These are phyloP conservation scores for Talaromyces sp. DNA, from an alignment of 2,329 filamentous ascomycete species.

Conservation along the genomic window DNA sequence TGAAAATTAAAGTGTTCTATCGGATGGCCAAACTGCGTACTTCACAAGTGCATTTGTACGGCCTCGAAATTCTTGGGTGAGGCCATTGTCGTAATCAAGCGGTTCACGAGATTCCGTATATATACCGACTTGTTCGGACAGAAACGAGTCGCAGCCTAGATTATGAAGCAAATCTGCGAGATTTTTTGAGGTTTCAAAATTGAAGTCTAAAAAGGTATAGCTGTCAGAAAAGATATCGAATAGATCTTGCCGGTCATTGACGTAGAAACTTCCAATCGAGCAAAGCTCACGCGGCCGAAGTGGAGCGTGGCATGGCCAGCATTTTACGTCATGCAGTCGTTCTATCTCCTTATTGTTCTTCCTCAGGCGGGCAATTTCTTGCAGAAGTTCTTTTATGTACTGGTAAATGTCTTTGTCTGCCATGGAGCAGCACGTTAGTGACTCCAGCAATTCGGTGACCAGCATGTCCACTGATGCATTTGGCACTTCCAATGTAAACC, in stretches of 20 bases:
- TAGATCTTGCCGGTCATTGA: background rate
- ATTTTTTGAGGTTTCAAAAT: background rate
- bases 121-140: background rate
- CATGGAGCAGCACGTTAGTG: background rate
- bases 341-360: background rate
- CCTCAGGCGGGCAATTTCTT: background rate
- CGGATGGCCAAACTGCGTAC: background rate
- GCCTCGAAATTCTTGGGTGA: background rate
- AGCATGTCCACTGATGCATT: background rate
- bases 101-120: background rate
- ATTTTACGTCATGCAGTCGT: background rate
- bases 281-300: background rate
- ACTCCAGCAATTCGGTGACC: background rate
- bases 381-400: background rate
- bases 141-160: background rate
- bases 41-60: background rate
- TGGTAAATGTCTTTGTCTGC: background rate
- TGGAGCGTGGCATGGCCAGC: background rate
- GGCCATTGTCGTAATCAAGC: background rate
- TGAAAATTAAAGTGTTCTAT: background rate
- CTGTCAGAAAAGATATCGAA: background rate
- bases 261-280: background rate
- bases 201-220: background rate
- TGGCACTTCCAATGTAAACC: background rate
- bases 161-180: background rate